Evolutionary conservation across 2,329 filamentous ascomycete species (phyloP).

Genomic region (Apiospora koreana): DNA sequence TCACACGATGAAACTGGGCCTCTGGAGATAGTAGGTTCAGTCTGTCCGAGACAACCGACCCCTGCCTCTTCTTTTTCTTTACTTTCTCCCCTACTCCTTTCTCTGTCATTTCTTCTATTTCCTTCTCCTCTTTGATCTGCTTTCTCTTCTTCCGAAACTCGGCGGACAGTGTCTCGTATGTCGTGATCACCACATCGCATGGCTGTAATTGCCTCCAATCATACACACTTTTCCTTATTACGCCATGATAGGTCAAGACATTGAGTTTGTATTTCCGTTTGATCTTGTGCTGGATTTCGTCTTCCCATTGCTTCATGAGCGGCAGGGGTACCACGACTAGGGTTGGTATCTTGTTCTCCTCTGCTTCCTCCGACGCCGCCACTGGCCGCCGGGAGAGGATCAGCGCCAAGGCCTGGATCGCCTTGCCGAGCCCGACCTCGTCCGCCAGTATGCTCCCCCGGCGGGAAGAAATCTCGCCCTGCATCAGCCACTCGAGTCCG

Average conservation of each 20-base stretch:
- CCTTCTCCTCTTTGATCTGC: constrained; percentile 65
- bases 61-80: constrained; percentile 21
- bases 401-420: constrained; percentile 30
- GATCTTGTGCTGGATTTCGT: constrained; percentile 25
- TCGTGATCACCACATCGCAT: constrained; percentile 77
- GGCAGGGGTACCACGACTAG: constrained; percentile 22
- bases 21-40: constrained; percentile 57
- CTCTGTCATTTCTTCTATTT: constrained; percentile 22
- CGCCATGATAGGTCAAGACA: constrained; percentile 28
- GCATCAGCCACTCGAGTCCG: constrained; percentile 30
- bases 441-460: constrained; percentile 32
- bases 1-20: constrained; percentile 69
- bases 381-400: constrained; percentile 24
- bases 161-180: constrained; percentile 62
- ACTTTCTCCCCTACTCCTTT: too few relatives aligned
- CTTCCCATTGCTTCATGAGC: constrained; percentile 13
- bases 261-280: constrained; percentile 27
- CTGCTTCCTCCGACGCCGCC: neutral
- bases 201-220: constrained; percentile 48
- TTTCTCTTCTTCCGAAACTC: neutral
- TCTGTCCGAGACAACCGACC: constrained; percentile 26
- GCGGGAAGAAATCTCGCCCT: constrained; percentile 25
- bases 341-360: constrained; percentile 24
- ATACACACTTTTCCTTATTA: constrained; percentile 19
- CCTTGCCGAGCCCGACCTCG: constrained; percentile 33